phyloP scores from a whole-genome alignment of 306 rosid species.

The Cicer judaicum region DNA sequence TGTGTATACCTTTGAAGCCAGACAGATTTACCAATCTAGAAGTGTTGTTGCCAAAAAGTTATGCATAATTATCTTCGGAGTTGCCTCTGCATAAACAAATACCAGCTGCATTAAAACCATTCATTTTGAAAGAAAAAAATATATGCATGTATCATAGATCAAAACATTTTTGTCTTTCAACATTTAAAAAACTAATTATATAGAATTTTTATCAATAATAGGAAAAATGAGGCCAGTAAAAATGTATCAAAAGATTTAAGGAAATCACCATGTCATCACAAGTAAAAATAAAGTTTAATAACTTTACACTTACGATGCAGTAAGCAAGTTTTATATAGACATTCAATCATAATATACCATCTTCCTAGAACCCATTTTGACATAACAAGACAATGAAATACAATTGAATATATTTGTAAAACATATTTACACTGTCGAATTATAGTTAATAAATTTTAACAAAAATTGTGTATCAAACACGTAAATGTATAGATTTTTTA shows the following conservation, averaged over 20 bases:
- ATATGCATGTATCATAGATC: conserved; percentile 11
- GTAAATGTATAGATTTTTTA: neutral
- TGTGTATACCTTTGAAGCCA: conserved; percentile 33
- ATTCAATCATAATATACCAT: neutral
- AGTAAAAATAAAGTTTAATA: conserved; percentile 3
- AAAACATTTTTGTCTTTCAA: conserved; percentile 4
- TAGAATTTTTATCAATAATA: neutral
- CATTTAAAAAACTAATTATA: neutral
- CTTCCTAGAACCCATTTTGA: neutral
- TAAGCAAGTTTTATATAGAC: neutral
- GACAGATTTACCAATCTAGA: conserved; percentile 25
- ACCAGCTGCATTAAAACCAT: conserved; percentile 32
- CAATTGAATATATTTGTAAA: neutral
- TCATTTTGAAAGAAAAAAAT: neutral
- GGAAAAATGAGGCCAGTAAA: conserved; percentile 5
- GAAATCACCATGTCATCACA: conserved; percentile 5
- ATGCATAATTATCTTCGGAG: conserved; percentile 55
- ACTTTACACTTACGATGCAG: neutral
- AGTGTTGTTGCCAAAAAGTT: conserved; percentile 34
- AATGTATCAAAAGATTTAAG: conserved; percentile 17
- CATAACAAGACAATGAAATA: neutral
- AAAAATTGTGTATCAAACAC: neutral
- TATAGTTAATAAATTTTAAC: neutral
- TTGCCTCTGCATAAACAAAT: conserved; percentile 65
- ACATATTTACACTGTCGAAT: neutral